phyloP scores from a whole-genome alignment of 2,329 filamentous ascomycete species.

The Pyrenophora teres region DNA sequence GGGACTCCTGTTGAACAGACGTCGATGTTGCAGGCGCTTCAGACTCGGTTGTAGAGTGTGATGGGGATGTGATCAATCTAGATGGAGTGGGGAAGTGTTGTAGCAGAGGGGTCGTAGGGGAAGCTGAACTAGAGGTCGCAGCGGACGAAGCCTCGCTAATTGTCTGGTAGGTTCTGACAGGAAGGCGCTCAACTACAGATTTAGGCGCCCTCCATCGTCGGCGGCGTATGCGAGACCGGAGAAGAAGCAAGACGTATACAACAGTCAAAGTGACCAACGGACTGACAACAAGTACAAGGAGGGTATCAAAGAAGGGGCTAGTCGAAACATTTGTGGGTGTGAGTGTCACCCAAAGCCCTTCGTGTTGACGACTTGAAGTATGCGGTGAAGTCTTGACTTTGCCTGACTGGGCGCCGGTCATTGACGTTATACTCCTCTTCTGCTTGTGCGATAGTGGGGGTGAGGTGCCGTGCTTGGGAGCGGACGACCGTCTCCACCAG shows the following conservation, averaged over 20 bases:
- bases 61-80: slow-evolving; percentile 56
- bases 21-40: slow-evolving; percentile 55
- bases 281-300: slow-evolving; percentile 94
- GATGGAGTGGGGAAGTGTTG: slow-evolving; percentile 50
- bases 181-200: slow-evolving; percentile 90
- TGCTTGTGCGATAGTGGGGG: slow-evolving; percentile 16
- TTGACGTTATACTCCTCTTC: slow-evolving; percentile 26
- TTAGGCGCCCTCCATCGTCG: slow-evolving; percentile 97
- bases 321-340: slow-evolving; percentile 85
- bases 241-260: slow-evolving; percentile 84
- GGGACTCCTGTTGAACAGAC: slow-evolving; percentile 29
- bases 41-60: slow-evolving; percentile 68
- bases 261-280: slow-evolving; percentile 90
- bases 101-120: slow-evolving; percentile 79
- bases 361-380: slow-evolving; percentile 55
- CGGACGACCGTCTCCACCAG: slow-evolving; percentile 33
- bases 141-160: slow-evolving; percentile 65
- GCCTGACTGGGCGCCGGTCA: slow-evolving; percentile 23
- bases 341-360: slow-evolving; percentile 95
- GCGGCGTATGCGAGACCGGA: slow-evolving; percentile 85
- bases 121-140: slow-evolving; percentile 67
- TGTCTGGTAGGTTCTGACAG: slow-evolving; percentile 92
- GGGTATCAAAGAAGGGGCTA: slow-evolving; percentile 92
- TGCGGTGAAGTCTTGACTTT: slow-evolving; percentile 21
- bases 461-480: slow-evolving; percentile 25